Percentiles rank a stretch among this genome's conserved stretches.
Evolutionary conservation across 169 alveolate species (phyloP).

Genomic region (Eimeria necatrix): DNA sequence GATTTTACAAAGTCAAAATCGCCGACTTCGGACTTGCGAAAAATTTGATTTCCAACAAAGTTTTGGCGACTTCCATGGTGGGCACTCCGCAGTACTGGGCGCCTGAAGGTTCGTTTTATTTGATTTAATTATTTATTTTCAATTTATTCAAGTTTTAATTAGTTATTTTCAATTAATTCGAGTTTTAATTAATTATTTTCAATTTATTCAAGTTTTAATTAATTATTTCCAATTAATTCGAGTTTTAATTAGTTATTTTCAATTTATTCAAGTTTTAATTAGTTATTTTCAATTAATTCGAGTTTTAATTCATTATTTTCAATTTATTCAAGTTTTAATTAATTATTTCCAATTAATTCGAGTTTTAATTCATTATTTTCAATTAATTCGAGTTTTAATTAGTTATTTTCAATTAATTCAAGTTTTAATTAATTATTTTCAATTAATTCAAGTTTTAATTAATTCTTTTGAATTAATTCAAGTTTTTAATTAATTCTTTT

Average conservation of each 20-base stretch:
- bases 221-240: no score
- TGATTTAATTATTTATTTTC: not conserved
- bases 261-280: no score
- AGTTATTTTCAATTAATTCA: not conserved
- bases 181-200: not conserved
- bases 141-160: not conserved
- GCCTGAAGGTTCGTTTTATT: constrained; percentile 14
- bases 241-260: not conserved
- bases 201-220: no score
- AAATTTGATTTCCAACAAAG: constrained; percentile 69
- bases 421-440: not conserved
- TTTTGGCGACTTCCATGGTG: constrained; percentile 84
- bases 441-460: no score
- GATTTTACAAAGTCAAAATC: constrained; percentile 81
- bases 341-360: not conserved
- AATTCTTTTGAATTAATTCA: no score
- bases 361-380: no score
- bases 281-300: no score
- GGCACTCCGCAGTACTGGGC: constrained; percentile 87
- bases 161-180: not conserved
- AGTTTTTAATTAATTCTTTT: not conserved
- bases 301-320: not conserved
- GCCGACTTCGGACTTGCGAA: constrained; percentile 88
- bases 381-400: no score
- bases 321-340: not conserved